Evolutionary conservation across 805 yeast genomes (phyloP).

Genomic region (Cyberlindnera maritima): DNA sequence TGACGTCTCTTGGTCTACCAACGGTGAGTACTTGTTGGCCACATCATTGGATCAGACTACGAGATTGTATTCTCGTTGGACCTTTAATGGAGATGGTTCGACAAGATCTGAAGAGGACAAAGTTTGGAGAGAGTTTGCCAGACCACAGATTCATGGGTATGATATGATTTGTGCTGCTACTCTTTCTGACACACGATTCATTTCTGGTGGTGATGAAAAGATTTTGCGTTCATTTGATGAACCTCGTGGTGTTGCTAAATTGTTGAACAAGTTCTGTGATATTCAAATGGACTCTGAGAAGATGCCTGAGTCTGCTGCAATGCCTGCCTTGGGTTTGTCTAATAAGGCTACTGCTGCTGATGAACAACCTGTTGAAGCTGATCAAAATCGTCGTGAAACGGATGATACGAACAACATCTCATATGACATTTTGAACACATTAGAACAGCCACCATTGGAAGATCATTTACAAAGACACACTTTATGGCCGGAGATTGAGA

Average conservation of each 20-base stretch:
- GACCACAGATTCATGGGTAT: conserved; percentile 98
- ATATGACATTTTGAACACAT: conserved; percentile 43
- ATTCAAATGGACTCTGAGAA: conserved; percentile 32
- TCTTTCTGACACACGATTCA: conserved; percentile 59
- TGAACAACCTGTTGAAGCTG: conserved; percentile 27
- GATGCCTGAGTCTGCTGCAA: conserved; percentile 80
- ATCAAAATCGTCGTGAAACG: conserved; percentile 31
- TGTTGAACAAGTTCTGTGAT: conserved; percentile 55
- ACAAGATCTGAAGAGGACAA: conserved; percentile 20
- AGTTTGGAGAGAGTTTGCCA: conserved; percentile 87
- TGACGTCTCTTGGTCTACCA: conserved; percentile 71
- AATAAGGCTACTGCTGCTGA: conserved; percentile 73
- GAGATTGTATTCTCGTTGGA: conserved; percentile 72
- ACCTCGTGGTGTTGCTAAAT: conserved; percentile 71
- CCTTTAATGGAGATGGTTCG: conserved; percentile 29
- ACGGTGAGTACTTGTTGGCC: conserved; percentile 64
- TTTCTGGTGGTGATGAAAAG: conserved; percentile 96
- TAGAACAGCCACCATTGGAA: conserved; percentile 73
- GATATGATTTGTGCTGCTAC: conserved; percentile 84
- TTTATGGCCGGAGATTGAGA: conserved; percentile 92
- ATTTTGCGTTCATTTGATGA: conserved; percentile 83
- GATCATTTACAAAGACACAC: conserved; percentile 90
- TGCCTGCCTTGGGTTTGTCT: conserved; percentile 92
- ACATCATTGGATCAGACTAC: conserved; percentile 95
- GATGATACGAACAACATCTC: conserved; percentile 38